These are phyloP conservation scores for Deinandra increscens DNA, from an alignment of 129 eudicot species.

Conservation along the genomic window DNA sequence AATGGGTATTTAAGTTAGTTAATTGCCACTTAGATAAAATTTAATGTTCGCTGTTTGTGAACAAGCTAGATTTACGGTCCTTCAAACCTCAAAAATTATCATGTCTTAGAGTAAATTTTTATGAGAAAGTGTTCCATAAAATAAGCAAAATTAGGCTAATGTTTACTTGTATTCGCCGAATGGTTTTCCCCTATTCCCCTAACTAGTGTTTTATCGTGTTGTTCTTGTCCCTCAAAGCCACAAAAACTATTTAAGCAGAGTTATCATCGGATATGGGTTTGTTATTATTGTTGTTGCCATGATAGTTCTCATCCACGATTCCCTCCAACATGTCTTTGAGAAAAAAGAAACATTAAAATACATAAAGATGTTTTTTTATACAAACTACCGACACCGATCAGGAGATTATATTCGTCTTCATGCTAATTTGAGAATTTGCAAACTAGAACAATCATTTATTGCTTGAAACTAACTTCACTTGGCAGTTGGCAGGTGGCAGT, in stretches of 20 bases:
- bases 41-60: too few relatives aligned
- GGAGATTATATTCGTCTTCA: neutral
- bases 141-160: constrained; percentile 37
- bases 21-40: too few relatives aligned
- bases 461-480: too few relatives aligned
- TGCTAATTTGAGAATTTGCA: too few relatives aligned
- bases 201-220: constrained; percentile 54
- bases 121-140: constrained; percentile 45
- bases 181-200: too few relatives aligned
- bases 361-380: neutral
- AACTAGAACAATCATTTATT: too few relatives aligned
- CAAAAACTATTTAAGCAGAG: constrained; percentile 26
- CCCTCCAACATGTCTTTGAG: constrained; percentile 49
- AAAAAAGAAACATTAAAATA: neutral
- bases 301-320: constrained; percentile 49
- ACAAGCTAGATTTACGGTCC: too few relatives aligned
- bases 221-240: constrained; percentile 47
- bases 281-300: constrained; percentile 56
- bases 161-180: too few relatives aligned
- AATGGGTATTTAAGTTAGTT: too few relatives aligned
- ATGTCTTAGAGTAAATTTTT: constrained; percentile 7
- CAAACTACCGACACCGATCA: neutral
- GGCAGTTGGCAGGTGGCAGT: too few relatives aligned
- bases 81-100: constrained; percentile 17
- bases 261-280: constrained; percentile 48